These are phyloP conservation scores for Starmerella bombicola DNA, from an alignment of 805 yeast species.

Conservation along the genomic window DNA sequence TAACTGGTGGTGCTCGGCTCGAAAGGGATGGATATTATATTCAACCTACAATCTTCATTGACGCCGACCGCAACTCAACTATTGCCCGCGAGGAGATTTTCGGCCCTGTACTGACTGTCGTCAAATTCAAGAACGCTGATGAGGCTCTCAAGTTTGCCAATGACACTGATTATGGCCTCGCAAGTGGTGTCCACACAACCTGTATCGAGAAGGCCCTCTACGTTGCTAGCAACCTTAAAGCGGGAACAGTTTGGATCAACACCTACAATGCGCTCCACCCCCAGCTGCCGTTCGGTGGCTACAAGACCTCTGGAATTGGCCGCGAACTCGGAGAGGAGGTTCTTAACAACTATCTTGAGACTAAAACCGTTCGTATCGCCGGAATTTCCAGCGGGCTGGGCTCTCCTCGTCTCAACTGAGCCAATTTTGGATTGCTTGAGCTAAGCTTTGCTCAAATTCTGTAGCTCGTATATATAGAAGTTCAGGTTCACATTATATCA, in stretches of 20 bases:
- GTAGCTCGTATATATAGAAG: no score
- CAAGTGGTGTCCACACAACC: constrained; percentile 65
- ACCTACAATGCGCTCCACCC: constrained; percentile 53
- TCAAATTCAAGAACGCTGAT: constrained; percentile 51
- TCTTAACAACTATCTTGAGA: constrained; percentile 55
- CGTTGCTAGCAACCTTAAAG: constrained; percentile 46
- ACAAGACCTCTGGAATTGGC: constrained; percentile 67
- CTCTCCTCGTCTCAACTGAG: constrained; percentile 11
- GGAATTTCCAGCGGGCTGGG: constrained; percentile 25
- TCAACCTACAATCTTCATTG: constrained; percentile 64
- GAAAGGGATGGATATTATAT: constrained; percentile 48
- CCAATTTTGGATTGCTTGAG: no score
- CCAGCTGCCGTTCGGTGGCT: constrained; percentile 71
- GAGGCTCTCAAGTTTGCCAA: constrained; percentile 63
- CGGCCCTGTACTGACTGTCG: constrained; percentile 70
- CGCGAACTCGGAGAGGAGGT: constrained; percentile 72
- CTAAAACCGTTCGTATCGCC: constrained; percentile 66
- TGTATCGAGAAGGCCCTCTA: constrained; percentile 54
- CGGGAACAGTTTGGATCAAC: constrained; percentile 62
- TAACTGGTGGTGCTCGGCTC: constrained; percentile 58
- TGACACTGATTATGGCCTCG: constrained; percentile 64
- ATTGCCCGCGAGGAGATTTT: constrained; percentile 73
- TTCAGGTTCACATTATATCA: no score
- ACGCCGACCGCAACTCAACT: constrained; percentile 51
- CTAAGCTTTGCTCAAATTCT: no score